Conservation (phyloP, 139 green algal species). For the Bryopsis sp. region DNA sequence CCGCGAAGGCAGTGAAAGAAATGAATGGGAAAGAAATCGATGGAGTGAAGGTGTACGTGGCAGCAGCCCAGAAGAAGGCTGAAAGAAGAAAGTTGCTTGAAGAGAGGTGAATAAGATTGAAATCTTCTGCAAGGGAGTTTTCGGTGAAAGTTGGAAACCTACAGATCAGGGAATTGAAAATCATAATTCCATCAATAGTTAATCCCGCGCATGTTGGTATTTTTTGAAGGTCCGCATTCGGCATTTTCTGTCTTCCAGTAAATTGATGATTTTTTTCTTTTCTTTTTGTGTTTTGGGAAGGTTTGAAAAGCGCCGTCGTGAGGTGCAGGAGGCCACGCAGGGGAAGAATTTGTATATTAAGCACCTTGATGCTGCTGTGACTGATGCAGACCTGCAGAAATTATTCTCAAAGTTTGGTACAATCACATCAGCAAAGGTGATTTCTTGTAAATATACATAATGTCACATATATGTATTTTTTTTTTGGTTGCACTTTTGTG, state of each 20-base stretch:
- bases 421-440: constrained; percentile 76
- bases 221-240: background rate
- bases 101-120: constrained; percentile 26
- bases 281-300: background rate
- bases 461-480: background rate
- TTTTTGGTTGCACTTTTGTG: background rate
- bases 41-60: constrained; percentile 45
- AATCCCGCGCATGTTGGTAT: background rate
- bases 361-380: constrained; percentile 76
- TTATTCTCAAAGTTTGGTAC: constrained; percentile 54
- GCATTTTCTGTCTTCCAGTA: background rate
- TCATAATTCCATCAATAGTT: too few relatives aligned
- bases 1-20: constrained; percentile 57
- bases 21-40: constrained; percentile 71
- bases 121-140: too few relatives aligned
- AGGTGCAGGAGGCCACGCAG: background rate
- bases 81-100: constrained; percentile 67
- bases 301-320: background rate
- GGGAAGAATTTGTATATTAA: constrained; percentile 82
- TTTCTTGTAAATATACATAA: constrained; percentile 19
- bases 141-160: too few relatives aligned
- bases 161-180: too few relatives aligned
- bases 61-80: constrained; percentile 81
- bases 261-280: background rate
- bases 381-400: constrained; percentile 55